Percentiles rank a stretch among this genome's conserved stretches.
Conservation (phyloP, 306 rosid genomes). For the Dryas alaskensis region DNA sequence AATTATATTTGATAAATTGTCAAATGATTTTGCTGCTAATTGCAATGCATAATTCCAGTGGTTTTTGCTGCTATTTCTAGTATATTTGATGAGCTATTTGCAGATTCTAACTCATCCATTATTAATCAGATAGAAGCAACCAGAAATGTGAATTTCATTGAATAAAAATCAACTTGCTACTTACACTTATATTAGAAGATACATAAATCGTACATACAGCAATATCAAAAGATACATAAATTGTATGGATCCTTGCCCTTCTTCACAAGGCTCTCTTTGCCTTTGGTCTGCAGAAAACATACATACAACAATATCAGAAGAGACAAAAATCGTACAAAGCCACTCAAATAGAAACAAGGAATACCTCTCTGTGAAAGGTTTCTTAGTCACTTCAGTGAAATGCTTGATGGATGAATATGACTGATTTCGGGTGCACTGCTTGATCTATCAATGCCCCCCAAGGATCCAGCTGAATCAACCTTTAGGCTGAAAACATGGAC, state of each 20-base stretch:
- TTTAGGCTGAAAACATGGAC: conserved; percentile 85
- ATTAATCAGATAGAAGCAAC: no score
- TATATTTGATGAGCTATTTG: no score
- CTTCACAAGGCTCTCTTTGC: conserved; percentile 51
- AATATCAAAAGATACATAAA: no score
- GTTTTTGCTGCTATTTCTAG: no score
- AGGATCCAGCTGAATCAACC: conserved; percentile 50
- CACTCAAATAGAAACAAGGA: not conserved
- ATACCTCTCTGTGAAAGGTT: conserved; percentile 46
- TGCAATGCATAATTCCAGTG: no score
- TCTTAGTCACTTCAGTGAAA: conserved; percentile 45
- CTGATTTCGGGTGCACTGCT: conserved; percentile 35
- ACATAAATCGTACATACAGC: no score
- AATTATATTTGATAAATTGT: no score
- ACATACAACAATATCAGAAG: not conserved
- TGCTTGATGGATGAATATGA: conserved; percentile 42
- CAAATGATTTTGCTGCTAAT: no score
- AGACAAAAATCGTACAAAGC: not conserved
- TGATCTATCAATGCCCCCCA: conserved; percentile 50
- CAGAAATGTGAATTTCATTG: no score
- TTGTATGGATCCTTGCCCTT: conserved; percentile 51
- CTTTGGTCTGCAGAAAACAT: conserved; percentile 29
- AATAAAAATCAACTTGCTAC: no score
- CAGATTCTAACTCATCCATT: no score
- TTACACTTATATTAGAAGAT: no score